Evolutionary conservation across 768 basidiomycete genomes (phyloP), one percentile per base, ranked within the genome.

Genomic region (Dacryopinax primogenitus): DNA sequence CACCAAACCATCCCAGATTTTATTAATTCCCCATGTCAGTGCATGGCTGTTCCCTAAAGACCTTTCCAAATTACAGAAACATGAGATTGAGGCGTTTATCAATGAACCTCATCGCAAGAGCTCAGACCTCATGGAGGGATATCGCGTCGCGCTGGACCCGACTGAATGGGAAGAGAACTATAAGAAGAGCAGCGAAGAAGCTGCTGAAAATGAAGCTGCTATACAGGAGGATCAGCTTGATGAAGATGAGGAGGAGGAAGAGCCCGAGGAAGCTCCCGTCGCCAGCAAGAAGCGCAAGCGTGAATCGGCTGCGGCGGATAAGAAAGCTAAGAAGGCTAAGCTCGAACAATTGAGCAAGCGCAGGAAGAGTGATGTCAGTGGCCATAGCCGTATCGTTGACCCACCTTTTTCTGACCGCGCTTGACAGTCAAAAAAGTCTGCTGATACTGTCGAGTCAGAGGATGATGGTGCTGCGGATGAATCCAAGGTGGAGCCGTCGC

Each of bases 1-100:
- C 26, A 36, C 44, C 39, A 33, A 39, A 30, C n/a, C 58, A 13
- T 67, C 13, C 6, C 61, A 33, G 1, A n/a, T 58, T 4, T 51
- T n/a, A 3, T 39, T 47, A 12, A 15, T 23, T 11, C 34, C 21
- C 30, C 15, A 28, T 41, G 23, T 23, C 62, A 97, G 94, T 76
- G 82, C 90, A 21, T 97, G 94, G 94, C 79, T 90, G 41, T 78
- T 84, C 33, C 73, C 86, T 1, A 87, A 87, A 71, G 94, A 96
- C 74, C 84, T 97, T 63, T 88, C 85, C 23, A 82, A 82, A 67
- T 82, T 97, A 28, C 82, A 86, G 70, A 74, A 79, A 3, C 83
- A 88, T 74, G 90, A 91, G 76, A 95, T 98, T 76, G 82, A 88
- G 68, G 81, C 86, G 1, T 96, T 84, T 77, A 82, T 97, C 76